Conservation (phyloP, 1,284 basidiomycete species). For the Leccinum pachyderme region DNA sequence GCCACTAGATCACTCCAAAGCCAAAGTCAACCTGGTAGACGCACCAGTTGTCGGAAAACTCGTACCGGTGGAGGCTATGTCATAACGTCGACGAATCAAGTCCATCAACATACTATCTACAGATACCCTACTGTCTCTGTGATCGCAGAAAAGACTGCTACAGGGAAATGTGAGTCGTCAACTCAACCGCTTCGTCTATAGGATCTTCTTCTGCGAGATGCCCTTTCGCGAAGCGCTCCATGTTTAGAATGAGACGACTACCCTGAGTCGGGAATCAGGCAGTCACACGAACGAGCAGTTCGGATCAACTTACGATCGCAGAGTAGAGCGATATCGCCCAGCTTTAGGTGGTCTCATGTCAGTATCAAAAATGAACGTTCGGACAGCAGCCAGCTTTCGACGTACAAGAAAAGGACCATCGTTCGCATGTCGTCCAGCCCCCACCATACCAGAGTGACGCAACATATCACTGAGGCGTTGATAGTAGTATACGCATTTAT, state of each 20-base stretch:
- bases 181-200: slow-evolving; percentile 5
- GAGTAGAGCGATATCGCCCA: slow-evolving; percentile 13
- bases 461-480: slow-evolving; percentile 6
- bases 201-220: slow-evolving; percentile 8
- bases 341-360: slow-evolving; percentile 7
- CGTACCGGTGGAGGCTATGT: background rate
- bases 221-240: slow-evolving; percentile 15
- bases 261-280: slow-evolving; percentile 11
- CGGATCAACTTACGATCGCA: slow-evolving; percentile 13
- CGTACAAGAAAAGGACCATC: slow-evolving; percentile 9
- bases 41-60: background rate
- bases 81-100: too few species aligned
- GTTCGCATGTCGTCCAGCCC: slow-evolving; percentile 4
- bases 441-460: slow-evolving; percentile 1
- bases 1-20: slow-evolving; percentile 69
- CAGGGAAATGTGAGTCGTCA: slow-evolving; percentile 18
- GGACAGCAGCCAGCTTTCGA: background rate
- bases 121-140: background rate
- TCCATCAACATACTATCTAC: too few species aligned
- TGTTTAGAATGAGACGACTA: slow-evolving; percentile 18
- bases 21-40: background rate
- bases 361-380: background rate
- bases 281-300: background rate
- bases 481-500: background rate
- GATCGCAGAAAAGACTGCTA: background rate